A percentile compares a stretch with the other conserved stretches of the same genome.
Conservation (phyloP, 345 rosid genomes). For the Eucalyptus cloeziana region DNA sequence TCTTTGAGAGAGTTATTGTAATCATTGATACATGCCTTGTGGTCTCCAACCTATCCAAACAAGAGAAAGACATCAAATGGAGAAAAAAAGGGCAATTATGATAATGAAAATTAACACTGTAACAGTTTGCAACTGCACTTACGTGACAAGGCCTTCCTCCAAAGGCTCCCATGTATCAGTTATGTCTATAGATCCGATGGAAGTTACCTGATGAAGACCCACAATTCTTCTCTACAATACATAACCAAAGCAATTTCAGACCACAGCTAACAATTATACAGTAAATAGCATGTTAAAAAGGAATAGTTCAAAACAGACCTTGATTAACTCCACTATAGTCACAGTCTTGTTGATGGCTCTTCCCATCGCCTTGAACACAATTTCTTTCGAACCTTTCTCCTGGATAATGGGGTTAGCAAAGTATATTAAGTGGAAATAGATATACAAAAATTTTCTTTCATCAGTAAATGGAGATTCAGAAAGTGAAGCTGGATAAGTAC, state of each 20-base stretch:
- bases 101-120: not conserved
- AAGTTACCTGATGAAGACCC: constrained; percentile 83
- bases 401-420: not conserved
- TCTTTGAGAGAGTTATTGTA: constrained; percentile 70
- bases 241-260: not conserved
- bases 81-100: not conserved
- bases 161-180: constrained; percentile 91
- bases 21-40: constrained; percentile 99
- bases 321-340: constrained; percentile 80
- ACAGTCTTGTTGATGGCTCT: constrained; percentile 96
- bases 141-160: constrained; percentile 98
- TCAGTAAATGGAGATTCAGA: not conserved
- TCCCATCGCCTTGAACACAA: constrained; percentile 97
- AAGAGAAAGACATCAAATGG: not conserved
- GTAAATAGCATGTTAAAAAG: not conserved
- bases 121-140: constrained; percentile 7
- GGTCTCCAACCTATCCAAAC: constrained; percentile 63
- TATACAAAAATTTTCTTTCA: not conserved
- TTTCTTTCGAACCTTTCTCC: constrained; percentile 74
- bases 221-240: constrained; percentile 76
- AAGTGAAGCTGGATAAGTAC: not conserved
- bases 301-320: constrained; percentile 21
- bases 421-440: not conserved
- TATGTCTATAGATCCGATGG: constrained; percentile 88
- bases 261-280: not conserved